Percentiles rank a stretch among this genome's conserved stretches.
Conservation (phyloP, 805 yeast species). For the Candida ipomoeae region DNA sequence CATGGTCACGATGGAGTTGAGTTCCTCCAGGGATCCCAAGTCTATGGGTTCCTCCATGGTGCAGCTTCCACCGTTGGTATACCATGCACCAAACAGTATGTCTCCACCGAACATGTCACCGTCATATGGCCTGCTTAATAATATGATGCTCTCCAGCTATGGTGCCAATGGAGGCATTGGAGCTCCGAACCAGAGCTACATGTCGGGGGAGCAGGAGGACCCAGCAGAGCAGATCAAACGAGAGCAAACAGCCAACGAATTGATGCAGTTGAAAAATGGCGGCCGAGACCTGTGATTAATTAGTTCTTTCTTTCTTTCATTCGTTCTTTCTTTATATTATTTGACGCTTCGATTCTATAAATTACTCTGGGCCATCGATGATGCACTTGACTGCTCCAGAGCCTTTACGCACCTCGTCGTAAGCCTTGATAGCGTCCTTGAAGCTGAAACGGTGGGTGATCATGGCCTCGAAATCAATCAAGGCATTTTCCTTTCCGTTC, state of each 20-base stretch:
- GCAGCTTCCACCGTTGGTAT: constrained; percentile 6
- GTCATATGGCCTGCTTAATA: background rate
- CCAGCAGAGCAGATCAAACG: background rate
- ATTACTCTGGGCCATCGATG: constrained; percentile 67
- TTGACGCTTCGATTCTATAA: background rate
- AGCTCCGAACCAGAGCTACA: background rate
- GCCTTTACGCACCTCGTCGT: constrained; percentile 64
- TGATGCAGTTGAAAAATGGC: constrained; percentile 10
- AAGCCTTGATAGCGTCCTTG: constrained; percentile 71
- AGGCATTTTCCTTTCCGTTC: constrained; percentile 36
- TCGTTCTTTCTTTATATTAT: background rate
- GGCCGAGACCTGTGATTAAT: background rate
- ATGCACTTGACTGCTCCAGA: constrained; percentile 71
- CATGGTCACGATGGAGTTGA: constrained; percentile 12
- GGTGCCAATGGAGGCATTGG: background rate
- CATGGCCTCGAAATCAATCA: constrained; percentile 59
- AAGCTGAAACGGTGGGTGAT: constrained; percentile 73
- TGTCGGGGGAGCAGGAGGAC: background rate
- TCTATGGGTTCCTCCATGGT: background rate
- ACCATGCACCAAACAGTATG: background rate
- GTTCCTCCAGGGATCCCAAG: background rate
- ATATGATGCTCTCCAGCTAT: background rate
- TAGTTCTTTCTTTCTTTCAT: background rate
- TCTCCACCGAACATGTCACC: background rate
- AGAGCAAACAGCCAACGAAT: constrained; percentile 10